A percentile compares a stretch with the other conserved stretches of the same genome.
Conservation (phyloP, 2,329 filamentous ascomycete species). For the Talaromyces funiculosus region DNA sequence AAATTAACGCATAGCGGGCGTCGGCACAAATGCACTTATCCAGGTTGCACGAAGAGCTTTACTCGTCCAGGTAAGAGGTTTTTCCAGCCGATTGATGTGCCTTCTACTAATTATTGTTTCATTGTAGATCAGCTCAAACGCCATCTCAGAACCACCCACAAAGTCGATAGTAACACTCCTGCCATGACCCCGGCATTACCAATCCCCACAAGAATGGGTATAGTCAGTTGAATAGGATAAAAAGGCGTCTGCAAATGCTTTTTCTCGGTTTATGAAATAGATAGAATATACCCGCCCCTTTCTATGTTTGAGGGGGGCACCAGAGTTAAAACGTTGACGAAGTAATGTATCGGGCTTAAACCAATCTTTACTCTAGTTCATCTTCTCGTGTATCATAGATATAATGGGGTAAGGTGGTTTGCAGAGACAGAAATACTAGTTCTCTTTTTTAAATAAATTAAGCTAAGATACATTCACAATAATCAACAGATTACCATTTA, state of each 20-base stretch:
- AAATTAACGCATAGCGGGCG: constrained; percentile 40
- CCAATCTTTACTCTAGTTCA: background rate
- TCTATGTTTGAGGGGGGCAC: background rate
- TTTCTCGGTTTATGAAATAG: background rate
- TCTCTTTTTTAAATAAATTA: background rate
- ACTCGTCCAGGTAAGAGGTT: constrained; percentile 37
- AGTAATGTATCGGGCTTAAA: background rate
- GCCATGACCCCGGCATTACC: background rate
- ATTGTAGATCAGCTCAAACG: constrained; percentile 15
- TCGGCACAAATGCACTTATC: constrained; percentile 36
- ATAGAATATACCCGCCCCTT: background rate
- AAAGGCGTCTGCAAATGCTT: background rate
- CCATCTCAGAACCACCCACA: constrained; percentile 17
- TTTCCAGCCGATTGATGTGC: background rate
- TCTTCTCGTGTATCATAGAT: background rate
- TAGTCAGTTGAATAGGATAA: background rate
- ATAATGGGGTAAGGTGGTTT: background rate
- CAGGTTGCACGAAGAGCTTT: constrained; percentile 39
- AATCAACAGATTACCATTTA: background rate
- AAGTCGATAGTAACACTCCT: constrained; percentile 1
- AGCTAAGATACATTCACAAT: background rate
- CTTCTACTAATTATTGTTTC: background rate
- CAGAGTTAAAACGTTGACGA: background rate
- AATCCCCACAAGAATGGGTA: background rate
- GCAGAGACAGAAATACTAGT: background rate